phyloP scores from a whole-genome alignment of 495 filamentous ascomycete genomes.

The Neurospora terricola region DNA sequence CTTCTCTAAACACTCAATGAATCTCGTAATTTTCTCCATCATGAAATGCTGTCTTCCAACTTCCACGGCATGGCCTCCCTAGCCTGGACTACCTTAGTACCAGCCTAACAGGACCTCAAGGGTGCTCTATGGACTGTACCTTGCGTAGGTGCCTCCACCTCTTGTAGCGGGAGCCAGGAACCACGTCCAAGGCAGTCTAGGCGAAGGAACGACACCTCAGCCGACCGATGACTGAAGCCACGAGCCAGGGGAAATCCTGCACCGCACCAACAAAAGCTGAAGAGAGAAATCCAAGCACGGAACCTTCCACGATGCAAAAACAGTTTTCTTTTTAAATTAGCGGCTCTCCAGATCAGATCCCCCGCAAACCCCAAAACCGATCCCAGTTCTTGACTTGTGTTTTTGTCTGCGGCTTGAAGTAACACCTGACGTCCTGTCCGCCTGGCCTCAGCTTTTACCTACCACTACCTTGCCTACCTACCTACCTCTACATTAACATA shows the following conservation, averaged over 20 bases:
- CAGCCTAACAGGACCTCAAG: background rate
- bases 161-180: background rate
- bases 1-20: too few species aligned
- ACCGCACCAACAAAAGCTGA: background rate
- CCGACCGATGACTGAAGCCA: background rate
- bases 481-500: background rate
- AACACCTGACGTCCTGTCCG: background rate
- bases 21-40: too few species aligned
- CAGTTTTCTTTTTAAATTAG: background rate
- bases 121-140: background rate
- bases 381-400: background rate
- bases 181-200: background rate
- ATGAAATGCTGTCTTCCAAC: too few species aligned
- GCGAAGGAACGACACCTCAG: background rate
- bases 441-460: background rate
- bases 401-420: too few species aligned
- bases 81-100: background rate
- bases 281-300: background rate
- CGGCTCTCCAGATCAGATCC: background rate
- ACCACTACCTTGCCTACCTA: background rate
- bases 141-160: background rate
- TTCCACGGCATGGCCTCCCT: too few species aligned
- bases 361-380: background rate
- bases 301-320: background rate
- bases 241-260: background rate